phyloP scores from a whole-genome alignment of 2,329 filamentous ascomycete genomes.

The Coniochaeta sp. region DNA sequence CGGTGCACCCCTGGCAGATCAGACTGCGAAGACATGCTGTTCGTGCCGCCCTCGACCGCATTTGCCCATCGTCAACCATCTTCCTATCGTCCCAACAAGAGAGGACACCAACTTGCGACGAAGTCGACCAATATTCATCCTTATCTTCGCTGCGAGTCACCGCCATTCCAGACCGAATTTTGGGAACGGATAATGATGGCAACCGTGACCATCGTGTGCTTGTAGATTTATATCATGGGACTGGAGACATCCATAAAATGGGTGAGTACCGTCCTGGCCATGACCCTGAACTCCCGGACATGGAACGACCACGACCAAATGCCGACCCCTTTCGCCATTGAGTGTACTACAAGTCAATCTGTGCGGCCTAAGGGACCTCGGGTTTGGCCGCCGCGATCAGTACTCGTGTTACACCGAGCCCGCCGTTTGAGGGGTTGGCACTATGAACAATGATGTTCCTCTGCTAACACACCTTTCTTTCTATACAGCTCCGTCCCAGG shows the following conservation, averaged over 20 bases:
- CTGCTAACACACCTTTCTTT: slow-evolving; percentile 5
- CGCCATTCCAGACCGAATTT: neutral
- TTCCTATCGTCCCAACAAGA: neutral
- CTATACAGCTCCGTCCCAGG: slow-evolving; percentile 49
- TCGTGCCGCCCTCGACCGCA: neutral
- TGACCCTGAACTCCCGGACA: neutral
- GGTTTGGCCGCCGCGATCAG: neutral
- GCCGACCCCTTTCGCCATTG: neutral
- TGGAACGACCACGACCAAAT: neutral
- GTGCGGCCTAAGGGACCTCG: neutral
- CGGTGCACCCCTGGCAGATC: neutral
- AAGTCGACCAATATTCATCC: neutral
- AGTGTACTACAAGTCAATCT: neutral
- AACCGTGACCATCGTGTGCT: slow-evolving; percentile 3
- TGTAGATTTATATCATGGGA: slow-evolving; percentile 14
- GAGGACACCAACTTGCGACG: neutral
- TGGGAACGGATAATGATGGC: neutral
- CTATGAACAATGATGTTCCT: neutral
- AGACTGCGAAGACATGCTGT: neutral
- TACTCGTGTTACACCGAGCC: neutral
- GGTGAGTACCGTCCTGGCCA: slow-evolving; percentile 12
- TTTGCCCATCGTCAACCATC: neutral
- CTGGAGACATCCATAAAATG: slow-evolving; percentile 16
- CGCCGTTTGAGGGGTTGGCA: neutral
- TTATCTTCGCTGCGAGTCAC: neutral